A percentile compares a stretch with the other conserved stretches of the same genome.
phyloP scores from a whole-genome alignment of 352 stramenopile species.

The Phytophthora chlamydospora region DNA sequence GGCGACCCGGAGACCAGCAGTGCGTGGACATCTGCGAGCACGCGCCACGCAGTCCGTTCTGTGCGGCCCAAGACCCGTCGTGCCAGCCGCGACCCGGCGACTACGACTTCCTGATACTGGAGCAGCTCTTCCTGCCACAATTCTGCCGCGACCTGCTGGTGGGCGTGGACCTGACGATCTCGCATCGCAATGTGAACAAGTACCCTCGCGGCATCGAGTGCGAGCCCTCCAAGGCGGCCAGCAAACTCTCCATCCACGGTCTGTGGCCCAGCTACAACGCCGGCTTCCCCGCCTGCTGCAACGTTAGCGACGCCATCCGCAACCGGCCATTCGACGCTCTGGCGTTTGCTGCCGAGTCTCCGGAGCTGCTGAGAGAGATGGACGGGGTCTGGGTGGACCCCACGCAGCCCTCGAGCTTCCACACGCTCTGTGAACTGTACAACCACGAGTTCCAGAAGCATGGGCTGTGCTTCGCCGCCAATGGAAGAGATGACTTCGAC shows the following conservation, averaged over 20 bases:
- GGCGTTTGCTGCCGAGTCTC: conserved; percentile 32
- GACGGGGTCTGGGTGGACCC: conserved; percentile 49
- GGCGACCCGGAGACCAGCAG: conserved; percentile 26
- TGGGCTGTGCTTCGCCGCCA: conserved; percentile 76
- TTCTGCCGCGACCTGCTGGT: conserved; percentile 58
- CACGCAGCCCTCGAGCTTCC: conserved; percentile 44
- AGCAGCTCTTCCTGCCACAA: conserved; percentile 63
- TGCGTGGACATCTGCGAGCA: conserved; percentile 58
- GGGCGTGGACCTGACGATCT: conserved; percentile 55
- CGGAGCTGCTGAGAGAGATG: conserved; percentile 46
- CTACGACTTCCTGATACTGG: conserved; percentile 60
- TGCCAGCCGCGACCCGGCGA: conserved; percentile 48
- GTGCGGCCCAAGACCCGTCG: conserved; percentile 37
- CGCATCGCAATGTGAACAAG: conserved; percentile 54
- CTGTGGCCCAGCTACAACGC: conserved; percentile 60
- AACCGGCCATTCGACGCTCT: conserved; percentile 47
- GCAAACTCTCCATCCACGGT: conserved; percentile 54
- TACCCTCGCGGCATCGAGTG: conserved; percentile 54
- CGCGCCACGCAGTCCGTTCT: conserved; percentile 23
- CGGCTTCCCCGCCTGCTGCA: conserved; percentile 53
- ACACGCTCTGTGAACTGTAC: conserved; percentile 78
- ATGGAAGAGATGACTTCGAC: conserved; percentile 39
- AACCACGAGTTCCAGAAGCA: conserved; percentile 92
- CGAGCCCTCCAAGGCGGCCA: conserved; percentile 27
- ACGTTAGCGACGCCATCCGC: conserved; percentile 35